Conservation (phyloP, 768 basidiomycete genomes). For the Cyathus striatus region DNA sequence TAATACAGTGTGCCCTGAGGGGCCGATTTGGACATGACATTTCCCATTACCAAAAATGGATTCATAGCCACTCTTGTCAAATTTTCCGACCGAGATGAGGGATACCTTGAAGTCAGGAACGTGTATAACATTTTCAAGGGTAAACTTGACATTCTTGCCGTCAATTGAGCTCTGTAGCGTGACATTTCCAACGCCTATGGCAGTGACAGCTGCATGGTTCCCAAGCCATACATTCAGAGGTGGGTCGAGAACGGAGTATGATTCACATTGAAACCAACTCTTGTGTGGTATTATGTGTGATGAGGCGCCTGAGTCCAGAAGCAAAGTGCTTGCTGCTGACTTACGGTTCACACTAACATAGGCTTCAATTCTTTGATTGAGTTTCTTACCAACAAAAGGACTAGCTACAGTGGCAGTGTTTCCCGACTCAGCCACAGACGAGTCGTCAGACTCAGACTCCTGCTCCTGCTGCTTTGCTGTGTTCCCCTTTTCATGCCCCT, state of each 20-base stretch:
- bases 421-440: no score
- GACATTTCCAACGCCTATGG: background rate
- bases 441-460: no score
- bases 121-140: background rate
- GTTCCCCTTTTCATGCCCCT: no score
- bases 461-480: no score
- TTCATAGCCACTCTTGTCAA: background rate
- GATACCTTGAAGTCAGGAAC: background rate
- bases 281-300: background rate
- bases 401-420: no score
- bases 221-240: background rate
- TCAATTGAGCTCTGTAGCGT: background rate
- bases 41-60: no score
- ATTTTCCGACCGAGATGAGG: background rate
- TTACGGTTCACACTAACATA: no score
- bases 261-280: background rate
- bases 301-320: background rate
- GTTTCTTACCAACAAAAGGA: no score
- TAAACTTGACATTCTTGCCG: background rate
- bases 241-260: background rate
- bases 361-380: no score
- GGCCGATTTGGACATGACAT: background rate
- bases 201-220: background rate
- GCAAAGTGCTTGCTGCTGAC: background rate
- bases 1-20: no score